Percentiles rank a stretch among this genome's conserved stretches.
Conservation (phyloP, 805 yeast genomes). For the Candida multigemmis region DNA sequence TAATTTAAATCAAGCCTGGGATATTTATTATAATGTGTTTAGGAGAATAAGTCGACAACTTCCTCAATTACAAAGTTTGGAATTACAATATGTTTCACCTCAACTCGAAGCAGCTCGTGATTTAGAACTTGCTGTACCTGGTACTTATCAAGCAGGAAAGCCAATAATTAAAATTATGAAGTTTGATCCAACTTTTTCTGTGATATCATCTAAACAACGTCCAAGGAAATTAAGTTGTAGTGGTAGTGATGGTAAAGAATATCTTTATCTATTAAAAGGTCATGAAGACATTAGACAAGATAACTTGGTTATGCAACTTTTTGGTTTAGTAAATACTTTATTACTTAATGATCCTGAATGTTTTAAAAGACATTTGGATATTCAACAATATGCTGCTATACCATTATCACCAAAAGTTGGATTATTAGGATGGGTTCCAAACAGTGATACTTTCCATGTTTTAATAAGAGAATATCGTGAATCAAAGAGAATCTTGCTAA, state of each 20-base stretch:
- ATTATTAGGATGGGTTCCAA: constrained; percentile 92
- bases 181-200: constrained; percentile 78
- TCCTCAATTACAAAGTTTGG: constrained; percentile 79
- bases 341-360: constrained; percentile 89
- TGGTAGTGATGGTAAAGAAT: constrained; percentile 90
- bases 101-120: constrained; percentile 69
- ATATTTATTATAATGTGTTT: constrained; percentile 88
- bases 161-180: constrained; percentile 62
- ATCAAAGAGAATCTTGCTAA: constrained; percentile 76
- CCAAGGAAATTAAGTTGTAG: constrained; percentile 75
- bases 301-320: constrained; percentile 93
- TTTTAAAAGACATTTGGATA: constrained; percentile 89
- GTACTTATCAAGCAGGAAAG: constrained; percentile 81
- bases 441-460: constrained; percentile 93
- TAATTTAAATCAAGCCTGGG: constrained; percentile 96
- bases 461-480: constrained; percentile 89
- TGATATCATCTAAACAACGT: constrained; percentile 90
- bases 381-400: constrained; percentile 86
- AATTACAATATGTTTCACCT: constrained; percentile 91
- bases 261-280: constrained; percentile 78
- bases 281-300: constrained; percentile 98
- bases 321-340: constrained; percentile 89
- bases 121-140: constrained; percentile 86
- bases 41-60: constrained; percentile 82
- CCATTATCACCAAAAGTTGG: constrained; percentile 98